Evolutionary conservation across 495 filamentous ascomycete species (phyloP).

Genomic region (Neurospora hispaniola): DNA sequence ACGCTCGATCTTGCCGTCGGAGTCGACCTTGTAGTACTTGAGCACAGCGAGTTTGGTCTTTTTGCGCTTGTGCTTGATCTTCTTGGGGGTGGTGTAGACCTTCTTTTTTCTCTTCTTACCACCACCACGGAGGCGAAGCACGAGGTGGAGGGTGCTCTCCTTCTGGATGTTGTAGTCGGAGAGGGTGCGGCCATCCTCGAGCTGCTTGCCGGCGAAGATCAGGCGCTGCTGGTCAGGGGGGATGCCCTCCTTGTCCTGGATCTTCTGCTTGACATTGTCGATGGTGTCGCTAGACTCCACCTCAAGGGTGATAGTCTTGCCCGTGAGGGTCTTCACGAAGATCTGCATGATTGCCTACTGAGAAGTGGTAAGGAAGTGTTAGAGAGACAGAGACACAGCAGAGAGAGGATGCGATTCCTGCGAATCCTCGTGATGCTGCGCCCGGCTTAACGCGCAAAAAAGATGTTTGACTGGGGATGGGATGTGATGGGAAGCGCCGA

Average conservation of each 20-base stretch:
- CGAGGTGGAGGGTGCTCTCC: constrained; percentile 97
- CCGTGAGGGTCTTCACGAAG: constrained; percentile 99
- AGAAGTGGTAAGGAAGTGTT: constrained; percentile 24
- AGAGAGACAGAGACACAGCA: constrained; percentile 12
- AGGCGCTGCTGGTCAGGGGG: constrained; percentile 99
- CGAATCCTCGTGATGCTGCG: constrained; percentile 1
- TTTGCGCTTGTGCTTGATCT: constrained; percentile 99
- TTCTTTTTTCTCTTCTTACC: constrained; percentile 99
- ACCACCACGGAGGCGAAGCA: constrained; percentile 94
- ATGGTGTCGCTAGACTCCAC: constrained; percentile 99
- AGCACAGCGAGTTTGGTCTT: constrained; percentile 98
- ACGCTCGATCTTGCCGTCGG: constrained; percentile 99
- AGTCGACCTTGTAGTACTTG: constrained; percentile 99
- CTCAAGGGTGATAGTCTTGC: constrained; percentile 99
- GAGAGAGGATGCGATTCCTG: background rate
- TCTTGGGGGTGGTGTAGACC: constrained; percentile 99
- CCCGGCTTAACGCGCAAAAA: background rate
- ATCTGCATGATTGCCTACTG: constrained; percentile 82
- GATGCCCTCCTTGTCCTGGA: constrained; percentile 98
- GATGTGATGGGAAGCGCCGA: background rate
- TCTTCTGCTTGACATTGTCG: constrained; percentile 97
- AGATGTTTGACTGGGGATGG: background rate
- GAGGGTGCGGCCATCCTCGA: constrained; percentile 97
- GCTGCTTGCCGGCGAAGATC: constrained; percentile 99
- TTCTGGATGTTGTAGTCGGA: constrained; percentile 99